These are phyloP conservation scores for Diphasiastrum complanatum DNA, from an alignment of 83 land plant genomes.

Conservation along the genomic window DNA sequence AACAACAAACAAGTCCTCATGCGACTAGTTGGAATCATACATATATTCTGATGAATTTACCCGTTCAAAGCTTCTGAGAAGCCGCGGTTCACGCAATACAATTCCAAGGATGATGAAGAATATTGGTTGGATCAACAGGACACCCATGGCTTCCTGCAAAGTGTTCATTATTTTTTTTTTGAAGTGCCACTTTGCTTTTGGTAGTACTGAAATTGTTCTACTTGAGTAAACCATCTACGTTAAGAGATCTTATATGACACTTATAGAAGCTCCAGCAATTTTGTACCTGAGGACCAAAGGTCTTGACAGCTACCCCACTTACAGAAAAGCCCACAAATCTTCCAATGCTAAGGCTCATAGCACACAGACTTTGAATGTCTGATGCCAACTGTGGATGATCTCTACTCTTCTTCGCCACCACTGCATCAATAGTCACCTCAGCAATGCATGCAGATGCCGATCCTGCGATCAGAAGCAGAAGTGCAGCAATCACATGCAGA, in stretches of 20 bases:
- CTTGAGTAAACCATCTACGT: too few relatives aligned
- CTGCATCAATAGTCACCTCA: not conserved
- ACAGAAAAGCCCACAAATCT: too few relatives aligned
- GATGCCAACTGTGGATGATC: not conserved
- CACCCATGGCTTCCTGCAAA: constrained; percentile 56
- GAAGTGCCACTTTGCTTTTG: too few relatives aligned
- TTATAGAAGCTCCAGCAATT: too few relatives aligned
- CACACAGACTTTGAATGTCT: constrained; percentile 1
- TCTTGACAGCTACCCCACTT: too few relatives aligned
- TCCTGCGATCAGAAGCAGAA: not conserved
- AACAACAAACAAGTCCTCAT: too few relatives aligned
- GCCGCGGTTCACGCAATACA: constrained; percentile 43
- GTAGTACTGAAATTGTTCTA: too few relatives aligned
- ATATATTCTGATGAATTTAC: not conserved
- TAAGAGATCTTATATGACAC: too few relatives aligned
- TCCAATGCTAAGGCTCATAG: not conserved
- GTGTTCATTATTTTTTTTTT: too few relatives aligned
- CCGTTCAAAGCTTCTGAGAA: constrained; percentile 2
- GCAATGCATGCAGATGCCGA: not conserved
- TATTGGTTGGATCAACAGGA: constrained; percentile 52
- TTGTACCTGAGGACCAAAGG: too few relatives aligned
- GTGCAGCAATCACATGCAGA: not conserved
- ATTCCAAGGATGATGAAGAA: constrained; percentile 54
- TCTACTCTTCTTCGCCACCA: not conserved
- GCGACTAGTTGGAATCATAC: too few relatives aligned